These are phyloP conservation scores for Pseudogymnoascus pannorum DNA, from an alignment of 2,329 filamentous ascomycete species.

Conservation along the genomic window DNA sequence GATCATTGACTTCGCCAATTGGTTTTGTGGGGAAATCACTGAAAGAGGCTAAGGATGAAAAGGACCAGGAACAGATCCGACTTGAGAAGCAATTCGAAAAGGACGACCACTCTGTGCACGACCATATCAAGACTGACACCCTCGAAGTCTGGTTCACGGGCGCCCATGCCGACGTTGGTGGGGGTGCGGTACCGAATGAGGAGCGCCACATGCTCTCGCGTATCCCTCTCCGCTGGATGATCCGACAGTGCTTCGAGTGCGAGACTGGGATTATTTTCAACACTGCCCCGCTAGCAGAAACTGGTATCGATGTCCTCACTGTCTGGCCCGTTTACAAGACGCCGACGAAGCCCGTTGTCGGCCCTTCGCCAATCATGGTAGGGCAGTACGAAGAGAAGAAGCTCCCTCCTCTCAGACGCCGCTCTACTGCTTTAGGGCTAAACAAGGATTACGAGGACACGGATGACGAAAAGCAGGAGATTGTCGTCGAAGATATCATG, in stretches of 20 bases:
- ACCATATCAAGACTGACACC: constrained; percentile 35
- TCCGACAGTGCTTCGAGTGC: constrained; percentile 40
- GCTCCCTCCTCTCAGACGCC: constrained; percentile 28
- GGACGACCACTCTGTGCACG: constrained; percentile 13
- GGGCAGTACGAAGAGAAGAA: constrained; percentile 30
- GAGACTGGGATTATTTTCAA: constrained; percentile 39
- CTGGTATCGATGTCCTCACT: constrained; percentile 35
- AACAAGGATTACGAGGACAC: constrained; percentile 21
- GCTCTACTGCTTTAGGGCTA: constrained; percentile 26
- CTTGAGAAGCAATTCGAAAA: constrained; percentile 18
- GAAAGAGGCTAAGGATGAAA: constrained; percentile 11
- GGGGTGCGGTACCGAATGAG: constrained; percentile 36
- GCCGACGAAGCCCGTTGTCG: constrained; percentile 26
- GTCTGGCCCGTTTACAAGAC: constrained; percentile 34
- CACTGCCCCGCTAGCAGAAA: constrained; percentile 32
- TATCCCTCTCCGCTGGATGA: constrained; percentile 42
- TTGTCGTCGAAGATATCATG: background rate
- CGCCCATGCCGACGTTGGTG: constrained; percentile 38
- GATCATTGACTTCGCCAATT: background rate
- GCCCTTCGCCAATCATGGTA: constrained; percentile 30
- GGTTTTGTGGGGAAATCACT: background rate
- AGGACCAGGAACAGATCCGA: constrained; percentile 14
- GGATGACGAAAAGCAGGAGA: constrained; percentile 13
- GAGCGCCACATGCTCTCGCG: constrained; percentile 36
- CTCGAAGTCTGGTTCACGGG: constrained; percentile 38